phyloP scores from a whole-genome alignment of 345 rosid genomes.

The Orychophragmus violaceus region DNA sequence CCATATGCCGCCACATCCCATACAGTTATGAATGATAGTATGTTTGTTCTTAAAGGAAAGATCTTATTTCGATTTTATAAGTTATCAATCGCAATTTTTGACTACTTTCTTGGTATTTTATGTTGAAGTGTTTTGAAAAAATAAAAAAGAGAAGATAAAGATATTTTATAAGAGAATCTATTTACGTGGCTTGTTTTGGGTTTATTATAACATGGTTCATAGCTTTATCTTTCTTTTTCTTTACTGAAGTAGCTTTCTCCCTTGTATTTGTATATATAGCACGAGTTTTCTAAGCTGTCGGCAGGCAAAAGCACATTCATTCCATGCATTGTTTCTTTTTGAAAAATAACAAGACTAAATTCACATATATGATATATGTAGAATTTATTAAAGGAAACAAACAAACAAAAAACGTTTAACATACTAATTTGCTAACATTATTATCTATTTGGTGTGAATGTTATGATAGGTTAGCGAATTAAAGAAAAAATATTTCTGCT shows the following conservation, averaged over 20 bases:
- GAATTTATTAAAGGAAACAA: background rate
- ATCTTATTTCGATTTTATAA: background rate
- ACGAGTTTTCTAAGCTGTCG: constrained; percentile 25
- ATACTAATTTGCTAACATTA: background rate
- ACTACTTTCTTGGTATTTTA: constrained; percentile 18
- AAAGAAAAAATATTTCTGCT: too few relatives aligned
- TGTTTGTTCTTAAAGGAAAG: background rate
- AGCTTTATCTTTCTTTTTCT: background rate
- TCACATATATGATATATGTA: too few relatives aligned
- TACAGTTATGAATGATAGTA: constrained; percentile 2
- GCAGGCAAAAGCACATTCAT: constrained; percentile 16
- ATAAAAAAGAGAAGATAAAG: too few relatives aligned
- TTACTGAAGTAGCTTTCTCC: background rate
- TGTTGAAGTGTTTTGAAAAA: background rate
- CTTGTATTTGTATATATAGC: too few relatives aligned
- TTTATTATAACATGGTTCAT: constrained; percentile 1
- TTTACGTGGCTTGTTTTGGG: constrained; percentile 6
- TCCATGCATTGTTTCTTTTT: background rate
- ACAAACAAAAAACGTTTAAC: background rate
- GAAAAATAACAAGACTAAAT: background rate
- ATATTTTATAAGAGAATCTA: constrained; percentile 11
- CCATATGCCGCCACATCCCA: constrained; percentile 7
- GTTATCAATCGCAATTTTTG: constrained; percentile 29
- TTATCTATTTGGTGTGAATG: too few relatives aligned
- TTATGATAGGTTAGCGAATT: too few relatives aligned